Base-by-base conservation (phyloP, 192 early-diverging fungal species). In the Umbelopsis isabellina region DNA sequence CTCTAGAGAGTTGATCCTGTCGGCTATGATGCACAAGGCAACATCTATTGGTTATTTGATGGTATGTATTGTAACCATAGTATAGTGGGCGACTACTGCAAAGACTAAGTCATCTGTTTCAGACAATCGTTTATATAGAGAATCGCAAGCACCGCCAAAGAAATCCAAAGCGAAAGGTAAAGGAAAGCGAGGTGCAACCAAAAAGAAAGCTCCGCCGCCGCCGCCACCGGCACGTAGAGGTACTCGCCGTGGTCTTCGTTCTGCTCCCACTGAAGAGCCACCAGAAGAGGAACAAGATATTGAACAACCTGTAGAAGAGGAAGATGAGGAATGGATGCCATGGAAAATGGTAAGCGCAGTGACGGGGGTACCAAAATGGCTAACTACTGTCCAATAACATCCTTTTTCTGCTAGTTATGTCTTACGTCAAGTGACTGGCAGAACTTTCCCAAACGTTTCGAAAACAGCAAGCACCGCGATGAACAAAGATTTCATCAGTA, bases 41-140 rank as follows among this genome's bases (percentile, higher is more conserved):
- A 88, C 50, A 86, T 79, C 13, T 93, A 91, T 71, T 93, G 90
- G 89, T 74, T 93, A 10, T 93, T 93, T 82, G 92, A 93, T 83
- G 92, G 88, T 91, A 80, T 23, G 68, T 44, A 27, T 16, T 47
- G 65, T 2, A 22, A 61, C 8, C 58, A 30, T 3, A 37, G 25
- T 25, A 18, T 21, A 8, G 18, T 52, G 21, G 35, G 18, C 49
- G 37, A 41, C 37, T 6, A 27, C 1, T 27, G n/a, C 23, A 21
- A 21, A 65, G 9, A 16, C 45, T 46, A 35, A 27, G 11, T 30
- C 4, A 15, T 66, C 9, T 21, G 37, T 8, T 53, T n/a, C 70
- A 92, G 91, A 93, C 67, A 92, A 91, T 69, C 76, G 92, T 41
- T 74, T 93, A 1, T 93, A 91, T 68, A 77, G 80, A 68, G 87